Evolutionary conservation across 768 basidiomycete species (phyloP), one percentile per base, ranked within the genome.

Genomic region (Boletus sensibilis): DNA sequence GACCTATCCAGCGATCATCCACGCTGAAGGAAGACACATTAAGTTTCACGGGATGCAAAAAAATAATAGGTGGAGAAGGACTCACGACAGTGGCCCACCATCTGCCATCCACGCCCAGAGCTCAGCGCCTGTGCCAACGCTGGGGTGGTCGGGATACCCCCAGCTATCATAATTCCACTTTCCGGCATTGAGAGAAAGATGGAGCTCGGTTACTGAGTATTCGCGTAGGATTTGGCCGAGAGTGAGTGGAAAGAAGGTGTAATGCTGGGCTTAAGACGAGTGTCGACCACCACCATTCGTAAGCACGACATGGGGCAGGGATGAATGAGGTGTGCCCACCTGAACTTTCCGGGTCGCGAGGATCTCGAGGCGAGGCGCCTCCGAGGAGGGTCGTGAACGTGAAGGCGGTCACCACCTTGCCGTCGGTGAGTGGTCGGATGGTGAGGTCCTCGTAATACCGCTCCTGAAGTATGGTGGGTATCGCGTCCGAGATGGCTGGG

Each of bases 31-130:
- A 38, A 14, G 18, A 21, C 11, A 18, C 2, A 14, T 39, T 38
- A 25, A 59, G 42, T 37, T 33, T 23, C 21, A n/a, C 10, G 5
- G 18, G 10, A 50, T 20, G 33, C 10, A 53, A 38, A 2, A 39
- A 13, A 8, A 21, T 47, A 21, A 25, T 44, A 50, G 13, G 11
- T 27, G n/a, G 27, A 29, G n/a, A 33, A 37, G 42, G 16, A 70
- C 79, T 63, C 62, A 84, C 86, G 79, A 79, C n/a, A 73, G 59
- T 8, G 73, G 64, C 1, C 74, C 77, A 25, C 79, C 79, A 31
- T 87, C 85, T n/a, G 82, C 87, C 79, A 97, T 86, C 93, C 94
- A 97, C 11, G 87, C 92, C 87, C 89, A 90, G 7, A 98, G 75
- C 68, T 95, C 91, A 9, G 92, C 95, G 3, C 95, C 95, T 0